Base-by-base conservation (phyloP, 225 moss, liverwort and hornwort species). In the Polytrichum commune region DNA sequence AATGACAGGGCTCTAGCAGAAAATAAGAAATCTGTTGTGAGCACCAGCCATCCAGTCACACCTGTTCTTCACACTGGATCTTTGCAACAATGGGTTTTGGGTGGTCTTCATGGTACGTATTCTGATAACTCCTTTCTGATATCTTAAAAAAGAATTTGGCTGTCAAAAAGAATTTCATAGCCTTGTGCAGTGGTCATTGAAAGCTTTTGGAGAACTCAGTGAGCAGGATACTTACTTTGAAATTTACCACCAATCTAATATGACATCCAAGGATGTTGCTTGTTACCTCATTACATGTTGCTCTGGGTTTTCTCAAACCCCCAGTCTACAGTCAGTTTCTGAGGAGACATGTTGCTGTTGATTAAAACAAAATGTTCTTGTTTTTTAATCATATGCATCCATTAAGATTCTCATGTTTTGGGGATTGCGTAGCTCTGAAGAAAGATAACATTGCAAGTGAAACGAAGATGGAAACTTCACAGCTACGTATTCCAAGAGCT, bases 41-140 rank as follows among this genome's bases (percentile, higher is more conserved):
- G 79, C 74, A 69, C 77, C n/a, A 84, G 78, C 77, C 86, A 84
- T 69, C 22, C 64, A 56, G 30, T 80, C 32, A 76, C 76, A 30
- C 79, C 81, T 30, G 25, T 80, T 54, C 74, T 88, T 66, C 72
- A 64, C 10, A 53, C 79, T 28, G 69, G 79, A 64, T 69, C 82
- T 46, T 78, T 84, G 74, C 85, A 83, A 56, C 85, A 88, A 60
- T 79, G 79, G 79, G 77, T 86, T 73, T 63, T 86, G 35, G 78
- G 86, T 81, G 85, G 80, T 55, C 85, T 88, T 72, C 83, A 88
- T 77, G 90, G 90, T 90, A 88, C 13, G 46, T 54, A 35, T n/a
- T 63, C 63, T 74, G 28, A 73, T 18, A 16, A 26, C 22, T 29
- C 30, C 24, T 55, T 72, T 67, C 27, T 58, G 60, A 46, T 63